A percentile compares a stretch with the other conserved stretches of the same genome.
phyloP scores from a whole-genome alignment of 2,329 filamentous ascomycete genomes.

The Aureobasidium sp. region DNA sequence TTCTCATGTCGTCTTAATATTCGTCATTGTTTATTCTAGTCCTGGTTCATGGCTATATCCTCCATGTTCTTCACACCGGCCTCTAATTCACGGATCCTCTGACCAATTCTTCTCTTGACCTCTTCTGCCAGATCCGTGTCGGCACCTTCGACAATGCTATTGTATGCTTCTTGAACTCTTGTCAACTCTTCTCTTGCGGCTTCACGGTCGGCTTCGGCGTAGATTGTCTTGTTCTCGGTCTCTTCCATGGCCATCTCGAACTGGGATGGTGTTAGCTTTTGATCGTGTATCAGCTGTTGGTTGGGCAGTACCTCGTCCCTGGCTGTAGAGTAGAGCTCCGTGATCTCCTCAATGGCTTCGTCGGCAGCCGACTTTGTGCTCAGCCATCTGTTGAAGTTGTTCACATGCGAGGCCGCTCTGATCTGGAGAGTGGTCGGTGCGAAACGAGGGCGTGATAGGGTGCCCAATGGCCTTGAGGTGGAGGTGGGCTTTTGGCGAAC shows the following conservation, averaged over 20 bases:
- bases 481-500: conserved; percentile 15
- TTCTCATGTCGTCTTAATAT: too few relatives aligned
- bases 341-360: conserved; percentile 33
- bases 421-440: neutral
- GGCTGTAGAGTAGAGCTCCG: conserved; percentile 31
- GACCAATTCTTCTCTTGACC: conserved; percentile 42
- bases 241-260: conserved; percentile 46
- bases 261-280: conserved; percentile 9
- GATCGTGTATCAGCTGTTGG: neutral
- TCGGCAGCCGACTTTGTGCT: conserved; percentile 26
- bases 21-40: conserved; percentile 23
- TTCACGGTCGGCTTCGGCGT: conserved; percentile 46
- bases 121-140: conserved; percentile 39
- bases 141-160: conserved; percentile 32
- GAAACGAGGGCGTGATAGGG: conserved; percentile 13
- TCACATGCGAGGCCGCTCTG: conserved; percentile 19
- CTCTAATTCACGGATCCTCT: conserved; percentile 46
- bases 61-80: conserved; percentile 43
- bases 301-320: conserved; percentile 23
- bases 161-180: conserved; percentile 40
- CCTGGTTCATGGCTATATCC: conserved; percentile 41
- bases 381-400: conserved; percentile 19
- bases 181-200: conserved; percentile 46
- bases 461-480: conserved; percentile 10
- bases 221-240: conserved; percentile 46